Base-by-base conservation (phyloP, 2,329 filamentous ascomycete species). In the Epicoccum nigrum region DNA sequence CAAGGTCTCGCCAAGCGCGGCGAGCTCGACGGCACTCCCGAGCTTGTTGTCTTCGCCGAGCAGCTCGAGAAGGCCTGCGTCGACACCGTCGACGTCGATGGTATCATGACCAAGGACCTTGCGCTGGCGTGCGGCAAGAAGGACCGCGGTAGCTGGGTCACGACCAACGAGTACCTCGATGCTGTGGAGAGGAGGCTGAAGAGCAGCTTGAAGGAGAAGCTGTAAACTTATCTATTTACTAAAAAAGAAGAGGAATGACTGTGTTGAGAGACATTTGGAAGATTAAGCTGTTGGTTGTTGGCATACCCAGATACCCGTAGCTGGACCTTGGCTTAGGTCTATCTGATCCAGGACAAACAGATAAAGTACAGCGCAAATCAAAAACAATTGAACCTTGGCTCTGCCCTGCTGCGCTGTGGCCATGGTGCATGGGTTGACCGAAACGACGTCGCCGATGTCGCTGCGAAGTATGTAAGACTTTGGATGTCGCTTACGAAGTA, bases 61-160 rank as follows among this genome's bases (percentile, higher is more conserved):
- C 85, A 83, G 70, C 84, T 99, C 47, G 94, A 99, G 83, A 83
- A 89, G 76, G 94, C 94, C 30, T 97, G 94, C 75, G 82, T 97
- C 53, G 92, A 97, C 75, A 93, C 93, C 20, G 94, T 99, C 63
- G 90, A 97, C 74, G 76, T 89, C 52, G 93, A 97, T 72, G 90
- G 90, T 58, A 89, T 97, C 80, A 99, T 97, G 94, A 99, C 94
- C 76, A 99, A 99, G 86, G 94, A 99, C 77, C 79, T 99, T 66
- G 94, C 94, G n/a, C 84, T 97, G 53, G 89, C 92, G 40, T 94
- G 90, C 74, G 94, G 94, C 68, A 92, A 92, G 83, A 92, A 88
- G 67, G 87, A 84, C 56, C 85, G 90, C 62, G 85, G 85, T 66
- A 87, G 90, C 71, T 97, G 92, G 78, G 94, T 96, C 64, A 97